Base-by-base conservation (phyloP, 208 protist genomes). In the Leishmania mexicana region DNA sequence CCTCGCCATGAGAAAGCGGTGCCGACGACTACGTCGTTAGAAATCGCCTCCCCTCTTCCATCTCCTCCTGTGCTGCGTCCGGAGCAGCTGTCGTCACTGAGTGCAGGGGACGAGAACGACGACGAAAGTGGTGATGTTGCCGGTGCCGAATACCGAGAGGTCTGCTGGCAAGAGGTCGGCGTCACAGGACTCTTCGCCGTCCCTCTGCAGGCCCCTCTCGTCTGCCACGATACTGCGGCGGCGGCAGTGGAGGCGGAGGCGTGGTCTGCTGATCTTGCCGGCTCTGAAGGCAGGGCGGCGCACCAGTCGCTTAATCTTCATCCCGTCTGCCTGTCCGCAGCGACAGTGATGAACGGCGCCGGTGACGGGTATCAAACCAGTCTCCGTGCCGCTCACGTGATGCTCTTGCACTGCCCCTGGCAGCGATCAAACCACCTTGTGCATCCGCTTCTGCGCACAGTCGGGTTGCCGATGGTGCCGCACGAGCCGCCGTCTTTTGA, bases 81-180 rank as follows among this genome's bases (percentile, higher is more conserved):
- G 28, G 38, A 0, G 3, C 4, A 35, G 35, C 28, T 45, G 54
- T 49, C 57, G 11, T 13, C 15, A 42, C 73, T 17, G 19, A 64
- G 17, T 64, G 82, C 79, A 1, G 76, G 17, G 31, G 87, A 84
- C 10, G 81, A 90, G 40, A 81, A 87, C 15, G 80, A 84, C 17
- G 75, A 77, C 4, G 81, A 88, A 24, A 76, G 47, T 13, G 81
- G 85, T 19, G 81, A 71, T 21, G 54, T n/a, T 7, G 64, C 74
- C 76, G 70, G 51, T 11, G 60, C 42, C 28, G 65, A 40, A 15
- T n/a, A 19, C 35, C 17, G 57, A 5, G 78, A 80, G 38, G 76
- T 62, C 17, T 96, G 93, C 70, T 96, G 93, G 93, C 70, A 84
- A 73, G 93, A 96, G 49, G 73, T 96, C 0, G 90, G 90, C 21